Evolutionary conservation across 352 stramenopile genomes (phyloP).

Genomic region (Bremia lactucae): DNA sequence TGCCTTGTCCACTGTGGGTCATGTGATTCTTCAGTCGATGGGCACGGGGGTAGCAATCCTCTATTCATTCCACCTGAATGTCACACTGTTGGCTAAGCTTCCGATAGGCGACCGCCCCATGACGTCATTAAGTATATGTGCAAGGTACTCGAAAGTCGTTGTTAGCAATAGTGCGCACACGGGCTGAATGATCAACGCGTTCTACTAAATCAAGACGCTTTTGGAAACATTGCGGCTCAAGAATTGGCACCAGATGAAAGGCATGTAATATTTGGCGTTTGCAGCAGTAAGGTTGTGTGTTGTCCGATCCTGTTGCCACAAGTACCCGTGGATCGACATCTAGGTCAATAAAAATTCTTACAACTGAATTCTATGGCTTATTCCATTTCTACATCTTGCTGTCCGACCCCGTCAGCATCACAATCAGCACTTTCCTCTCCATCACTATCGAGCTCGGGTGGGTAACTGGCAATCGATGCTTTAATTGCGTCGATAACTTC

Average conservation of each 20-base stretch:
- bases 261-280: conserved; percentile 61
- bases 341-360: conserved; percentile 31
- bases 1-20: conserved; percentile 51
- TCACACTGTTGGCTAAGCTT: conserved; percentile 35
- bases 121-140: conserved; percentile 41
- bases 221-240: conserved; percentile 49
- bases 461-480: conserved; percentile 43
- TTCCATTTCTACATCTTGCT: conserved; percentile 79
- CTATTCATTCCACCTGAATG: conserved; percentile 72
- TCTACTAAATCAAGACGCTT: conserved; percentile 31
- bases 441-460: conserved; percentile 34
- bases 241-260: conserved; percentile 62
- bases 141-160: conserved; percentile 55
- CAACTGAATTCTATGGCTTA: conserved; percentile 45
- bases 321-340: conserved; percentile 12
- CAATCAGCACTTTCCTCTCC: conserved; percentile 21
- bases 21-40: conserved; percentile 64
- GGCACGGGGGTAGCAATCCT: conserved; percentile 38
- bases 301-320: conserved; percentile 28
- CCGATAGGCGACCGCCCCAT: conserved; percentile 30
- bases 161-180: conserved; percentile 48
- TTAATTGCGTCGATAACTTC: conserved; percentile 49
- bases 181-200: conserved; percentile 38
- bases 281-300: conserved; percentile 39
- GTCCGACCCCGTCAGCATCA: conserved; percentile 23